A percentile compares a stretch with the other conserved stretches of the same genome.
Evolutionary conservation across 352 stramenopile species (phyloP).

Genomic region (Thraustochytrium sp.): DNA sequence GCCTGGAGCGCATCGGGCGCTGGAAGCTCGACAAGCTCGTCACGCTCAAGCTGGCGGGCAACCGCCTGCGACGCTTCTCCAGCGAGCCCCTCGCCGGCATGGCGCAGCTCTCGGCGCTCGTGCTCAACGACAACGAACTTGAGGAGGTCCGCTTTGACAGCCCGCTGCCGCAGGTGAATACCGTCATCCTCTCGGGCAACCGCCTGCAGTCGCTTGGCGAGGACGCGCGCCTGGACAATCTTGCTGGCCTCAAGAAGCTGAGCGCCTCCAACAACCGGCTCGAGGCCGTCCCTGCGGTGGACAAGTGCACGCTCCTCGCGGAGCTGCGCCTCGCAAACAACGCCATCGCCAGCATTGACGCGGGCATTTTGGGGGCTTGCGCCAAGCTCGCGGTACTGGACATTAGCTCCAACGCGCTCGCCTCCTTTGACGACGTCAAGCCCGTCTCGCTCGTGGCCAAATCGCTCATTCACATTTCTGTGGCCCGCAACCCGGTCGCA

Average conservation of each 20-base stretch:
- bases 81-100: background rate
- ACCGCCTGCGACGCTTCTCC: background rate
- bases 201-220: background rate
- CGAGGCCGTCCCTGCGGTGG: background rate
- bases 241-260: constrained; percentile 13
- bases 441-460: background rate
- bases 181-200: constrained; percentile 18
- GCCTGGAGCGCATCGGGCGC: background rate
- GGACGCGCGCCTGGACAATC: background rate
- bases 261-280: constrained; percentile 29
- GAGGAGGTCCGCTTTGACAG: background rate
- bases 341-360: background rate
- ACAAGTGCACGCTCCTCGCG: background rate
- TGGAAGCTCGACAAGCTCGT: constrained; percentile 21
- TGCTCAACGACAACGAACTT: constrained; percentile 20
- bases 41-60: constrained; percentile 29
- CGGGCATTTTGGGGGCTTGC: background rate
- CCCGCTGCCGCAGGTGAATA: background rate
- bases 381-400: constrained; percentile 24
- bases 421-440: background rate
- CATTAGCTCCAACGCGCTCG: constrained; percentile 7
- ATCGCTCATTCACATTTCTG: constrained; percentile 14
- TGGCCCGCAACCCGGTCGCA: background rate
- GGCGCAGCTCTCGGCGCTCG: background rate
- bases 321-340: background rate